A percentile compares a stretch with the other conserved stretches of the same genome.
These are phyloP conservation scores for Cystofilobasidium capitatum DNA, from an alignment of 768 basidiomycete species.

Conservation along the genomic window DNA sequence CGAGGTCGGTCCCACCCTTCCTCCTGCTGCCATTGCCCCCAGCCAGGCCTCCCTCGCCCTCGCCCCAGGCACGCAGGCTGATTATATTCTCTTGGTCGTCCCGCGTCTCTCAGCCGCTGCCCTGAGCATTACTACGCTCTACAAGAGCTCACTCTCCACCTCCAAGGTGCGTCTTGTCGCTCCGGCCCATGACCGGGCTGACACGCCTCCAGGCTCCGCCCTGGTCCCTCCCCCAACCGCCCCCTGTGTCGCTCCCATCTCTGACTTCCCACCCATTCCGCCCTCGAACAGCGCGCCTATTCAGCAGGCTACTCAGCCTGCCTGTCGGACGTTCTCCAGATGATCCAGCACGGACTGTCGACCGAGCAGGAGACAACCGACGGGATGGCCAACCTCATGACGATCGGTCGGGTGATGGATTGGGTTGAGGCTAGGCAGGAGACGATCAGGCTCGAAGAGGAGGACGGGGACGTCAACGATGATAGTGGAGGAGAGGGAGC, in stretches of 20 bases:
- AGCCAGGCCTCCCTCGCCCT: neutral
- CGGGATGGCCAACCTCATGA: conserved; percentile 26
- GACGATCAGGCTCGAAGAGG: conserved; percentile 24
- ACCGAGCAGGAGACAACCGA: conserved; percentile 28
- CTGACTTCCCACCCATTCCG: neutral
- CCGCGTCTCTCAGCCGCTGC: conserved; percentile 27
- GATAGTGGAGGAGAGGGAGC: neutral
- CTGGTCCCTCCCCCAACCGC: no score
- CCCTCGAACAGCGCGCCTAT: conserved; percentile 9
- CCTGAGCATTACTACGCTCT: conserved; percentile 30
- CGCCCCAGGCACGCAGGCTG: neutral
- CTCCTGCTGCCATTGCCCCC: neutral
- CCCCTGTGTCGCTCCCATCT: conserved; percentile 22
- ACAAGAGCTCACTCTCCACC: conserved; percentile 29
- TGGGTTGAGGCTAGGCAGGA: conserved; percentile 33
- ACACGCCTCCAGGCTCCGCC: neutral
- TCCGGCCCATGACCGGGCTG: neutral
- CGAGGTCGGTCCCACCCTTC: conserved; percentile 26
- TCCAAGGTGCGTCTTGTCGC: conserved; percentile 29
- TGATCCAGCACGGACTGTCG: conserved; percentile 29
- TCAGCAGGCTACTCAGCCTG: conserved; percentile 27
- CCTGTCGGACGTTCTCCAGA: conserved; percentile 29
- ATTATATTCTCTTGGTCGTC: neutral
- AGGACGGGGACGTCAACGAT: conserved; percentile 16
- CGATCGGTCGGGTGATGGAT: conserved; percentile 31